phyloP scores from a whole-genome alignment of 2,329 filamentous ascomycete species.

The Trichoderma polysporum region DNA sequence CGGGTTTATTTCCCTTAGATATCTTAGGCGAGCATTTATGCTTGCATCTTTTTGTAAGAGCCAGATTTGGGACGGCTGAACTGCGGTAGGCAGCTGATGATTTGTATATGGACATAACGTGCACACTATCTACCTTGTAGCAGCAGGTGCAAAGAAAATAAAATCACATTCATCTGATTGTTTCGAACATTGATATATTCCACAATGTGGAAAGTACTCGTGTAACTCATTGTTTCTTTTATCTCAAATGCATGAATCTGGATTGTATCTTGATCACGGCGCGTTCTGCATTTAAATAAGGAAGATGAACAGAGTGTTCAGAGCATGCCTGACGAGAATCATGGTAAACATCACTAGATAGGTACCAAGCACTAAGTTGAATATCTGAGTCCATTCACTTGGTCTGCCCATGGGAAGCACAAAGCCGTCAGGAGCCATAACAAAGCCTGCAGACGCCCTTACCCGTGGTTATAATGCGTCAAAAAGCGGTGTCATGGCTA shows the following conservation, averaged over 20 bases:
- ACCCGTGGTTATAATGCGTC: not conserved
- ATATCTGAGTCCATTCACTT: not conserved
- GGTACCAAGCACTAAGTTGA: not conserved
- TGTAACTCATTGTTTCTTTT: not conserved
- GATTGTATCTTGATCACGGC: not conserved
- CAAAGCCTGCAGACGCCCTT: not conserved
- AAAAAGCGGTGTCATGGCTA: not conserved
- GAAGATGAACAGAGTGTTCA: not conserved
- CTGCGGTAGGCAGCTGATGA: not conserved
- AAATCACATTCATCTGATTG: not conserved
- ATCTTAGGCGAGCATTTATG: slow-evolving; percentile 6
- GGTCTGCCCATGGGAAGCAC: not conserved
- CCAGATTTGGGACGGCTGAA: not conserved
- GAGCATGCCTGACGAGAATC: not conserved
- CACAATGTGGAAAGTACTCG: not conserved
- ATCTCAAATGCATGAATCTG: not conserved
- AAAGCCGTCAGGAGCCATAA: not conserved
- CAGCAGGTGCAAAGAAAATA: not conserved
- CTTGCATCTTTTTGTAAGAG: not conserved
- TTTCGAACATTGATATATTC: not conserved
- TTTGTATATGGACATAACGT: slow-evolving; percentile 3
- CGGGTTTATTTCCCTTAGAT: slow-evolving; percentile 14
- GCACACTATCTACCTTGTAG: not conserved
- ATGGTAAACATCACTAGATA: too few species aligned
- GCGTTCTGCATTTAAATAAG: not conserved